phyloP scores from a whole-genome alignment of 768 basidiomycete species.

The Exsudoporus frostii region DNA sequence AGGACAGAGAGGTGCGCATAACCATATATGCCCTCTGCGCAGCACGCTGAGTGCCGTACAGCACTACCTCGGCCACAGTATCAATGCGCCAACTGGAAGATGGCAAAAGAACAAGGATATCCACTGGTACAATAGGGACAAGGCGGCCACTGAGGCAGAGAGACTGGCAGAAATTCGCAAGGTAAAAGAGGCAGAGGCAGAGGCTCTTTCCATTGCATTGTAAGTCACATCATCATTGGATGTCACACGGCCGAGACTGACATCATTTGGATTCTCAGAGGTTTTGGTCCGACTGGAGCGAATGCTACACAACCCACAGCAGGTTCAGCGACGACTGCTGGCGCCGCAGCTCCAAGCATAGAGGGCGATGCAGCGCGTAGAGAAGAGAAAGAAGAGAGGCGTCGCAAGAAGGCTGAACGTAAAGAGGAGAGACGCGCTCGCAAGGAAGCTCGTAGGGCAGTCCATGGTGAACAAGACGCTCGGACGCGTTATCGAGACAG shows the following conservation, averaged over 20 bases:
- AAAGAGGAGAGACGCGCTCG: slow-evolving; percentile 59
- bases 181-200: slow-evolving; percentile 86
- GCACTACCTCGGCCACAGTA: slow-evolving; percentile 93
- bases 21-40: neutral
- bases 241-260: slow-evolving; percentile 1
- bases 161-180: slow-evolving; percentile 71
- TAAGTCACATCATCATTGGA: slow-evolving; percentile 36
- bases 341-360: slow-evolving; percentile 14
- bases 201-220: slow-evolving; percentile 81
- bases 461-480: slow-evolving; percentile 32
- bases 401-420: slow-evolving; percentile 47
- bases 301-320: slow-evolving; percentile 23
- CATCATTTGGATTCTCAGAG: slow-evolving; percentile 43
- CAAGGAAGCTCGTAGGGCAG: slow-evolving; percentile 47
- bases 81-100: slow-evolving; percentile 91
- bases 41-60: slow-evolving; percentile 30
- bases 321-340: slow-evolving; percentile 17
- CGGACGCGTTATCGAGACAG: slow-evolving; percentile 24
- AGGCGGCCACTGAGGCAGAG: slow-evolving; percentile 39
- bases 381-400: slow-evolving; percentile 48
- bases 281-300: slow-evolving; percentile 60
- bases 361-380: slow-evolving; percentile 32
- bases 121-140: slow-evolving; percentile 89
- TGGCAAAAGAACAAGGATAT: slow-evolving; percentile 99
- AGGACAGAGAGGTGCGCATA: slow-evolving; percentile 77